These are phyloP conservation scores for Metschnikowia drakensbergensis DNA, from an alignment of 805 yeast species.

Conservation along the genomic window DNA sequence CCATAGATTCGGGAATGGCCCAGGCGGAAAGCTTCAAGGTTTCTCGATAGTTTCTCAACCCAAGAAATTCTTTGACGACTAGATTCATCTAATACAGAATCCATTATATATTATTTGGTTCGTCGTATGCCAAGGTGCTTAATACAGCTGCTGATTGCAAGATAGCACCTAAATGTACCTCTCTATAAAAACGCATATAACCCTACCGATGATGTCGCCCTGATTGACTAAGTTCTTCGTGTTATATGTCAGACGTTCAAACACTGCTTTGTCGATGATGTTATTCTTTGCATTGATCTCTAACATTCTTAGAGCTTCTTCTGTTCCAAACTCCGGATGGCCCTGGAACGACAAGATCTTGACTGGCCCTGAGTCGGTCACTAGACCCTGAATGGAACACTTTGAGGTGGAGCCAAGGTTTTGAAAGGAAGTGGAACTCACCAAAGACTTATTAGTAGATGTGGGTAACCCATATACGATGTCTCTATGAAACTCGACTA, in stretches of 20 bases:
- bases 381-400: slow-evolving; percentile 67
- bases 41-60: slow-evolving; percentile 36
- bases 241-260: slow-evolving; percentile 26
- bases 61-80: slow-evolving; percentile 19
- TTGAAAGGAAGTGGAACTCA: slow-evolving; percentile 24
- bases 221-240: slow-evolving; percentile 36
- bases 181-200: slow-evolving; percentile 32
- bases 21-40: slow-evolving; percentile 39
- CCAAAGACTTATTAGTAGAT: slow-evolving; percentile 25
- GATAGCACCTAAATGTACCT: slow-evolving; percentile 6
- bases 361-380: slow-evolving; percentile 38
- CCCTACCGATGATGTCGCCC: slow-evolving; percentile 36
- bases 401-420: slow-evolving; percentile 50
- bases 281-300: slow-evolving; percentile 17
- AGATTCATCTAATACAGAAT: not conserved
- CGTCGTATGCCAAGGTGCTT: not conserved
- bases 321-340: slow-evolving; percentile 74
- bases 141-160: not conserved
- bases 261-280: slow-evolving; percentile 23
- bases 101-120: not conserved
- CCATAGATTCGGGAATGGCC: slow-evolving; percentile 8
- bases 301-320: slow-evolving; percentile 26
- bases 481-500: slow-evolving; percentile 39
- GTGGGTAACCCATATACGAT: slow-evolving; percentile 36
- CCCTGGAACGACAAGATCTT: slow-evolving; percentile 74